Evolutionary conservation across 257 asterid genomes (phyloP), one percentile per base, ranked within the genome.

Genomic region (Knoxia roxburghii): DNA sequence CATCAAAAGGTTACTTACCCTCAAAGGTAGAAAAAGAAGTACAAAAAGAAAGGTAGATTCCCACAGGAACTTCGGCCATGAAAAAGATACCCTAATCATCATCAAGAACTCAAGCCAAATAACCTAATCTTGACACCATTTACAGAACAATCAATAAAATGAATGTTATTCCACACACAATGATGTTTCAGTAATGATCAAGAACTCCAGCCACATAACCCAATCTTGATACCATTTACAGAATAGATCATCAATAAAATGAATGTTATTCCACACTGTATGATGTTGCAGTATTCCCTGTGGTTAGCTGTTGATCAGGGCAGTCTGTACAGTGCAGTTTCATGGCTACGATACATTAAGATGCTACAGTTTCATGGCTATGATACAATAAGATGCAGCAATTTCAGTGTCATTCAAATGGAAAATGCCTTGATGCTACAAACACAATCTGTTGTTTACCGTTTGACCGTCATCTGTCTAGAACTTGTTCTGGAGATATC

Each of bases 401-500:
- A 3, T 21, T 50, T 11, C 55, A n/a, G 17, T 45, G 45, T 43
- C 66, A 30, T 9, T 29, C 37, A 15, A 6, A 15, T 30, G 23
- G 45, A 58, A 48, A 66, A 33, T 69, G 67, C 5, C n/a, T n/a
- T n/a, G n/a, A n/a, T n/a, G n/a, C n/a, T n/a, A n/a, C n/a, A 27
- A 5, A 27, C 27, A 18, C 33, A 55, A 13, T n/a, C n/a, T n/a
- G 26, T 11, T 11, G 41, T n/a, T 48, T 7, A 27, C 5, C 13
- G 32, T 43, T 13, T 43, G 51, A 27, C 21, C 21, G 27, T 68
- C 78, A 80, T 72, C 79, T 79, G 53, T 79, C 95, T 45, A 70
- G n/a, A 67, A 79, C 68, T 76, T 87, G 88, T 73, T 86, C 95
- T 1, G 80, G 67, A 9, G 83, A 74, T 64, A 71, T 20, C 35